These are phyloP conservation scores for Xylaria acuta DNA, from an alignment of 495 filamentous ascomycete genomes.

Conservation along the genomic window DNA sequence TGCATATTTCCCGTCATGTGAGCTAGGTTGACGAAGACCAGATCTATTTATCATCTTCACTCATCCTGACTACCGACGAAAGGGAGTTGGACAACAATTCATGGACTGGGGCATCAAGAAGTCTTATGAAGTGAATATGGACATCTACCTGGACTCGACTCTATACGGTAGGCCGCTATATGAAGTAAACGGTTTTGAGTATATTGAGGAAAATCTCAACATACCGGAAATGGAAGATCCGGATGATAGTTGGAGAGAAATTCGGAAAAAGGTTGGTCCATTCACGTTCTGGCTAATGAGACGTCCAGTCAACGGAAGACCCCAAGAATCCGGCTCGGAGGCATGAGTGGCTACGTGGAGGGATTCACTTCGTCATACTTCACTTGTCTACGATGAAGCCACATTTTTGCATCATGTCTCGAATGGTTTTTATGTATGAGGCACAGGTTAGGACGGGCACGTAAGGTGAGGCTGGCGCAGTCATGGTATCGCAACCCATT, in stretches of 20 bases:
- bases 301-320: neutral
- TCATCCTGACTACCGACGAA: slow-evolving; percentile 39
- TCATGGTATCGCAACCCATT: neutral
- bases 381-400: neutral
- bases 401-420: neutral
- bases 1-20: neutral
- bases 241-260: slow-evolving; percentile 13
- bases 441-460: neutral
- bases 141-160: slow-evolving; percentile 44
- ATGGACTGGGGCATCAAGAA: slow-evolving; percentile 46
- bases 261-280: neutral
- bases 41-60: slow-evolving; percentile 40
- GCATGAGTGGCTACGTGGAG: neutral
- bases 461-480: neutral
- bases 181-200: slow-evolving; percentile 26
- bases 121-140: slow-evolving; percentile 44
- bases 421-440: neutral
- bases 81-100: slow-evolving; percentile 43
- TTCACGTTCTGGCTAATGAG: slow-evolving; percentile 16
- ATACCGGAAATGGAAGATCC: neutral
- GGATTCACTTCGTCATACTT: neutral
- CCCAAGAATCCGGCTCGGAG: neutral
- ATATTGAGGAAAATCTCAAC: slow-evolving; percentile 6
- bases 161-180: slow-evolving; percentile 40
- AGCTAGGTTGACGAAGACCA: slow-evolving; percentile 9